phyloP scores from a whole-genome alignment of 306 rosid genomes.

The Vigna mungo region DNA sequence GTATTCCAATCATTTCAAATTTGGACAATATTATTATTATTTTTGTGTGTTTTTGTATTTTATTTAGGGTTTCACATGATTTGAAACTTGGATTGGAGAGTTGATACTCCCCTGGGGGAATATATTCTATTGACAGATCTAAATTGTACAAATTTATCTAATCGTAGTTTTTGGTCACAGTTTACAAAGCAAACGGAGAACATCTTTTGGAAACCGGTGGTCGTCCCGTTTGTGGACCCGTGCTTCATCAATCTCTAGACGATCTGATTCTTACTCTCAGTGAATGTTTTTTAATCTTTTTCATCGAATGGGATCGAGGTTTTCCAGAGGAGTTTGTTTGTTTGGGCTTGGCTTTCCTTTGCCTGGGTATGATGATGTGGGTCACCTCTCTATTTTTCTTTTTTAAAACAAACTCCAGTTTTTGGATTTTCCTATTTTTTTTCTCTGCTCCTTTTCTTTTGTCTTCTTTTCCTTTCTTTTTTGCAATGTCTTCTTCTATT shows the following conservation, averaged over 20 bases:
- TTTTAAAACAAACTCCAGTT: background rate
- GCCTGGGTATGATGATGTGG: conserved; percentile 52
- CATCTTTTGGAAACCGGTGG: conserved; percentile 94
- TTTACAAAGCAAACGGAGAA: conserved; percentile 67
- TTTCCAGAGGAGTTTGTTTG: conserved; percentile 48
- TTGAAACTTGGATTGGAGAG: conserved; percentile 38
- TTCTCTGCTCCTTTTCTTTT: conserved; percentile 42
- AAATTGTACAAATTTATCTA: background rate
- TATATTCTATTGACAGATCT: conserved; percentile 39
- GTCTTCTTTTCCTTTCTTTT: conserved; percentile 37
- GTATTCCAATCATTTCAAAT: conserved; percentile 44
- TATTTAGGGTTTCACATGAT: conserved; percentile 21
- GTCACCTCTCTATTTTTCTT: conserved; percentile 16
- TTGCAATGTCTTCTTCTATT: conserved; percentile 43
- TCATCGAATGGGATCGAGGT: conserved; percentile 49
- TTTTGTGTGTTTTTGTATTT: background rate
- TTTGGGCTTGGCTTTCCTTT: conserved; percentile 41
- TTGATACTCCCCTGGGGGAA: conserved; percentile 30
- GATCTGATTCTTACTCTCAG: conserved; percentile 62
- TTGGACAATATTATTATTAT: conserved; percentile 1
- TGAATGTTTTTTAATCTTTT: conserved; percentile 61
- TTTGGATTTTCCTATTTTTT: background rate
- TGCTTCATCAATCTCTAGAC: conserved; percentile 72
- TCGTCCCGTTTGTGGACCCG: conserved; percentile 68
- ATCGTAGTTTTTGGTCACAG: conserved; percentile 34